phyloP scores from a whole-genome alignment of 345 rosid genomes.

The Dovyalis caffra region DNA sequence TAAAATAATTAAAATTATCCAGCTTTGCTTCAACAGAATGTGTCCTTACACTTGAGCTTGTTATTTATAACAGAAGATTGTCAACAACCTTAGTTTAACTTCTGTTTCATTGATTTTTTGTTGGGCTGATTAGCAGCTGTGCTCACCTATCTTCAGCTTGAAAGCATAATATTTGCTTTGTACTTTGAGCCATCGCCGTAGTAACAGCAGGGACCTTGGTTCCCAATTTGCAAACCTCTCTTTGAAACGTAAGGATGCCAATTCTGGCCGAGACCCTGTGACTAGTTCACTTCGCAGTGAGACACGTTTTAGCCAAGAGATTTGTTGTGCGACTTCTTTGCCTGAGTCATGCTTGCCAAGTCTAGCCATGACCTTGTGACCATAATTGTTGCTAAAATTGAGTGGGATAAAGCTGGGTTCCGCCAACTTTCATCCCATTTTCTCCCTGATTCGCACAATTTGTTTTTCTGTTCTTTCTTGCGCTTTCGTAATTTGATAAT shows the following conservation, averaged over 20 bases:
- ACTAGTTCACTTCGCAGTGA: conserved; percentile 64
- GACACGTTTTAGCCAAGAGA: conserved; percentile 26
- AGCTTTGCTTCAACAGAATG: neutral
- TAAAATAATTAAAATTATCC: neutral
- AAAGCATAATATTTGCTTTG: neutral
- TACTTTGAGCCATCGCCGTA: conserved; percentile 45
- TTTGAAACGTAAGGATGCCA: conserved; percentile 28
- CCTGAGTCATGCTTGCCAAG: neutral
- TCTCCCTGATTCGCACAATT: conserved; percentile 25
- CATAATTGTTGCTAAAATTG: conserved; percentile 18
- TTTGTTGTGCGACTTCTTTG: conserved; percentile 22
- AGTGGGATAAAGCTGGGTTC: conserved; percentile 29
- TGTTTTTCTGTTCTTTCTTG: conserved; percentile 22
- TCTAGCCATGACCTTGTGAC: conserved; percentile 16
- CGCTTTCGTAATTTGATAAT: conserved; percentile 24
- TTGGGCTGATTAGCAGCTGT: neutral
- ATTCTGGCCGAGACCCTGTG: conserved; percentile 57
- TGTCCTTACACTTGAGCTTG: neutral
- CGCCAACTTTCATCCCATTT: conserved; percentile 23
- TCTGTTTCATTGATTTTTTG: neutral
- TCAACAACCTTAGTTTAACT: neutral
- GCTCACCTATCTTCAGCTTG: neutral
- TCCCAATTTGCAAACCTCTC: conserved; percentile 23
- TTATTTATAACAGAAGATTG: neutral
- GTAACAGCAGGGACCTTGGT: conserved; percentile 78